Evolutionary conservation across 2,329 filamentous ascomycete species (phyloP).

Genomic region (Phaeosphaeriaceae sp.): DNA sequence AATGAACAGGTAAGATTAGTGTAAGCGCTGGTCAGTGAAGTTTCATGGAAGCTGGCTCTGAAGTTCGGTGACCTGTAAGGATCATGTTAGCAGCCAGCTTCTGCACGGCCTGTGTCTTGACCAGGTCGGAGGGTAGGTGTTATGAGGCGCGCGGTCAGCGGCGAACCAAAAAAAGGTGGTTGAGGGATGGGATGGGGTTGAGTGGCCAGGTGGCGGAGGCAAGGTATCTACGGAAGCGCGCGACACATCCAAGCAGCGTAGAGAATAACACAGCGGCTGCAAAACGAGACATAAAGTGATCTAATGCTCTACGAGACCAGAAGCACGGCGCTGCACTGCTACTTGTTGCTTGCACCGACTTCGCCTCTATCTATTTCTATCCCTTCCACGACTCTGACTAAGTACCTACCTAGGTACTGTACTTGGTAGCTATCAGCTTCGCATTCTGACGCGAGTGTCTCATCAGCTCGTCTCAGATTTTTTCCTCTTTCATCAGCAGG

Average conservation of each 20-base stretch:
- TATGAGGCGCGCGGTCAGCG: constrained; percentile 44
- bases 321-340: constrained; percentile 20
- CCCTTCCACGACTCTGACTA: constrained; percentile 19
- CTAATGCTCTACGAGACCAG: constrained; percentile 33
- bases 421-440: constrained; percentile 17
- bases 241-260: constrained; percentile 38
- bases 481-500: constrained; percentile 17
- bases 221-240: constrained; percentile 45
- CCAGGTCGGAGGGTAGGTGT: constrained; percentile 38
- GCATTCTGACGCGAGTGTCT: constrained; percentile 26
- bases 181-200: constrained; percentile 30
- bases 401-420: too few relatives aligned
- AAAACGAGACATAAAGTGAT: constrained; percentile 42
- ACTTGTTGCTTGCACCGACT: constrained; percentile 28
- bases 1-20: constrained; percentile 30
- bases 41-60: constrained; percentile 33
- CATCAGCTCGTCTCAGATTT: constrained; percentile 38
- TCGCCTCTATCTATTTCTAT: constrained; percentile 28
- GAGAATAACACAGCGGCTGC: constrained; percentile 43
- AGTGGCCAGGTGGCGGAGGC: constrained; percentile 30
- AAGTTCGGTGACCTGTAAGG: constrained; percentile 35
- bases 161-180: constrained; percentile 40
- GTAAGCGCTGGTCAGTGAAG: constrained; percentile 42
- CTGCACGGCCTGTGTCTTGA: constrained; percentile 34
- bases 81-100: constrained; percentile 29